Evolutionary conservation across 768 basidiomycete species (phyloP).

Genomic region (Trichaptum fuscoviolaceum): DNA sequence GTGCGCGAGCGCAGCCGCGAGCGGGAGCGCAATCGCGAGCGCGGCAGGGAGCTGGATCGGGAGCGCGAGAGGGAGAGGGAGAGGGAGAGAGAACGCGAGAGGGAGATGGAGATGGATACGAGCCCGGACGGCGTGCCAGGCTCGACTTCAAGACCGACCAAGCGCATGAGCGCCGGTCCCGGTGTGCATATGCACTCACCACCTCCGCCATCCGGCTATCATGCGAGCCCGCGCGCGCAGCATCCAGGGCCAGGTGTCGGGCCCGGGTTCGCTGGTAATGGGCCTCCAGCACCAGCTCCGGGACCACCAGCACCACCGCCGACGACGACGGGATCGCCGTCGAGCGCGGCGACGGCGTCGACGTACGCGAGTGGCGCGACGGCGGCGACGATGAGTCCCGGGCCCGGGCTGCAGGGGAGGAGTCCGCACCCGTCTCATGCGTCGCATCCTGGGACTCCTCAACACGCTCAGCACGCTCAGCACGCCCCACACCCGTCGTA

Average conservation of each 20-base stretch:
- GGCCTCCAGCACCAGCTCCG: no score
- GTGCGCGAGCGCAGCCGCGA: conserved; percentile 21
- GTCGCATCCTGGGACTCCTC: neutral
- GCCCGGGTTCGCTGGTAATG: no score
- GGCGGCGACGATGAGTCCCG: neutral
- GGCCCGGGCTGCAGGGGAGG: neutral
- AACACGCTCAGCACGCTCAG: neutral
- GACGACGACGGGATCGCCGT: neutral
- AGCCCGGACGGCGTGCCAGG: neutral
- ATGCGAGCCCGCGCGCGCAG: neutral
- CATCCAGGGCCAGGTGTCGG: no score
- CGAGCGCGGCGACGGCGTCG: neutral
- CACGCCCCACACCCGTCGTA: no score
- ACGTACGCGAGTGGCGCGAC: neutral
- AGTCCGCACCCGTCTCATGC: no score
- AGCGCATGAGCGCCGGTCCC: neutral
- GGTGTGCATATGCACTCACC: conserved; percentile 17
- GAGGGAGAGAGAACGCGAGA: neutral
- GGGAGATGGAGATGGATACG: neutral
- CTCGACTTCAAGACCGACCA: neutral
- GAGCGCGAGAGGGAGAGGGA: neutral
- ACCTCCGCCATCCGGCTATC: conserved; percentile 9
- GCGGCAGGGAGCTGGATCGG: neutral
- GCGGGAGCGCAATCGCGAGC: conserved; percentile 7
- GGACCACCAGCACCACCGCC: no score